Percentiles rank a stretch among this genome's conserved stretches.
phyloP scores from a whole-genome alignment of 2,329 filamentous ascomycete species.

The Fusarium sp. region DNA sequence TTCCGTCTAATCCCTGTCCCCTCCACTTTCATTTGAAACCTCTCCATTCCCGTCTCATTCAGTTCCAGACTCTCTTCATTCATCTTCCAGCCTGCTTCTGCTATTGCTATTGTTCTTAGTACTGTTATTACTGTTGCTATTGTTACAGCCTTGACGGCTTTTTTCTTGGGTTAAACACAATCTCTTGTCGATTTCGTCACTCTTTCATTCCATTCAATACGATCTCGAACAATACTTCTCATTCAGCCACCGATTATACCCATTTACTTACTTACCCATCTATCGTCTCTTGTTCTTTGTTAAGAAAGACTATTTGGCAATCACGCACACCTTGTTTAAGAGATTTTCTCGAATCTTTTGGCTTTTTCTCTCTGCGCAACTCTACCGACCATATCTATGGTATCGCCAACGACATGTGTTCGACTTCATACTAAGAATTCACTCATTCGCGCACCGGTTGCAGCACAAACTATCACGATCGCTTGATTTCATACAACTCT shows the following conservation, averaged over 20 bases:
- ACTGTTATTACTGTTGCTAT: slow-evolving; percentile 16
- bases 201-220: slow-evolving; percentile 45
- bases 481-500: slow-evolving; percentile 25
- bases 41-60: slow-evolving; percentile 26
- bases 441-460: slow-evolving; percentile 42
- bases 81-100: slow-evolving; percentile 39
- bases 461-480: slow-evolving; percentile 39
- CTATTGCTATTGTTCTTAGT: slow-evolving; percentile 20
- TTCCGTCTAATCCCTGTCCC: slow-evolving; percentile 14
- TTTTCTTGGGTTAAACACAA: slow-evolving; percentile 24
- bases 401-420: slow-evolving; percentile 36
- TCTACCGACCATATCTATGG: slow-evolving; percentile 8
- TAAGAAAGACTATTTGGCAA: not conserved
- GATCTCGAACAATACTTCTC: slow-evolving; percentile 35
- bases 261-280: slow-evolving; percentile 24
- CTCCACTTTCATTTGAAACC: slow-evolving; percentile 45
- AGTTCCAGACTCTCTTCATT: slow-evolving; percentile 36
- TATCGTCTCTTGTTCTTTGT: slow-evolving; percentile 25
- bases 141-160: slow-evolving; percentile 29
- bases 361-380: not conserved
- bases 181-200: slow-evolving; percentile 32
- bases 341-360: slow-evolving; percentile 12
- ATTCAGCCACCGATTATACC: slow-evolving; percentile 27
- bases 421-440: slow-evolving; percentile 26
- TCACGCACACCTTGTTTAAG: not conserved